Conservation (phyloP, 148 eudicot species). For the Polygonum maritimum region DNA sequence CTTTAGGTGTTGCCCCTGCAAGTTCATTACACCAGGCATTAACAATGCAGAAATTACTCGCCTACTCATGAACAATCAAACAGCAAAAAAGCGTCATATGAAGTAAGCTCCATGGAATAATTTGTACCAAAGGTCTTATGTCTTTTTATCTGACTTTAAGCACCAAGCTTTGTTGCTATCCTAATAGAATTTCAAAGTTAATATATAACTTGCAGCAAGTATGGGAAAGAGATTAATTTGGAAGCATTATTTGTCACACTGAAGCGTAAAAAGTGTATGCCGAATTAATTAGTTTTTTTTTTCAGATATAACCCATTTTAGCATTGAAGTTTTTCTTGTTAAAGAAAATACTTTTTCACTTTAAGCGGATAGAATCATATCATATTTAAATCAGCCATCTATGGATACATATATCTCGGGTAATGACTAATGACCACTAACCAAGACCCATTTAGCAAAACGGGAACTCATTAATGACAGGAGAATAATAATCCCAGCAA, state of each 20-base stretch:
- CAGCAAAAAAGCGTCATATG: not conserved
- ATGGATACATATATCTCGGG: not conserved
- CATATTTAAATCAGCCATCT: not conserved
- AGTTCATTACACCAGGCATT: not conserved
- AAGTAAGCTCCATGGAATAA: not conserved
- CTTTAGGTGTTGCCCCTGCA: constrained; percentile 77
- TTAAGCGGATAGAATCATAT: not conserved
- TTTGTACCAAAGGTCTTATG: not conserved
- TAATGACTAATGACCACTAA: not conserved
- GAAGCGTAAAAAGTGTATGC: not conserved
- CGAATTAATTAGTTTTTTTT: not conserved
- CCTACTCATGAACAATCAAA: not conserved
- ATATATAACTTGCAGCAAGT: not conserved
- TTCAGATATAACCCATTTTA: not conserved
- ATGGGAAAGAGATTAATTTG: not conserved
- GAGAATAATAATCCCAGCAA: not conserved
- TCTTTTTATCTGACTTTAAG: not conserved
- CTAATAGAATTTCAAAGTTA: not conserved
- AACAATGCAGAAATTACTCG: not conserved
- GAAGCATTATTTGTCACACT: not conserved
- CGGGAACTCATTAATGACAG: not conserved
- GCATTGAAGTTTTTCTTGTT: not conserved
- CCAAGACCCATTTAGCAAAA: not conserved
- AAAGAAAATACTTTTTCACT: not conserved
- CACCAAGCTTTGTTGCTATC: not conserved